Percentiles rank a stretch among this genome's conserved stretches.
These are phyloP conservation scores for Xylaria longipes DNA, from an alignment of 495 filamentous ascomycete genomes.

Conservation along the genomic window DNA sequence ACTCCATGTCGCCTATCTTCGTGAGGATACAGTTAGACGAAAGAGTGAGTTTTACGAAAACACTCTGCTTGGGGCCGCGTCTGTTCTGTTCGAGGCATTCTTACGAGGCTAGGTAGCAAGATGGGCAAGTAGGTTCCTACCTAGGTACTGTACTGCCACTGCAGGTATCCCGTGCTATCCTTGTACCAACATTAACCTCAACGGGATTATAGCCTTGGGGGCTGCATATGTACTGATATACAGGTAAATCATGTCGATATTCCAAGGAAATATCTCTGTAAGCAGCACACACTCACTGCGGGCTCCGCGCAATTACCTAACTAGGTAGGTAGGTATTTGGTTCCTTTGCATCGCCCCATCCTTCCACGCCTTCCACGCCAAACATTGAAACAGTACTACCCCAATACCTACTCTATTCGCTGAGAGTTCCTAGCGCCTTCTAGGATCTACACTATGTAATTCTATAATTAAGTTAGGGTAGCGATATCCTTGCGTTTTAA, in stretches of 20 bases:
- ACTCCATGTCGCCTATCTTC: conserved; percentile 2
- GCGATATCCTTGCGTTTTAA: not conserved
- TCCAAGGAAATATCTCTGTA: not conserved
- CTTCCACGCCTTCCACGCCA: too few relatives aligned
- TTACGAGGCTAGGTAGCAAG: not conserved
- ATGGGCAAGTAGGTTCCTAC: not conserved
- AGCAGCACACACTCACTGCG: not conserved
- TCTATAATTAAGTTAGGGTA: conserved; percentile 8
- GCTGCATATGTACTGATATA: not conserved
- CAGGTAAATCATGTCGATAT: not conserved
- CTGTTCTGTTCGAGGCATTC: not conserved
- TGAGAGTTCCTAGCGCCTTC: not conserved
- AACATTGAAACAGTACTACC: not conserved
- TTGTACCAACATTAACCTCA: not conserved
- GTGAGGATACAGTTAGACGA: not conserved
- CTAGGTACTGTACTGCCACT: not conserved
- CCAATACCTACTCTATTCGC: not conserved
- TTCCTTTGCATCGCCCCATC: not conserved
- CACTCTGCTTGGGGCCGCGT: not conserved
- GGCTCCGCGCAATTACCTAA: not conserved
- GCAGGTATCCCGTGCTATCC: not conserved
- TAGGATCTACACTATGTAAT: not conserved
- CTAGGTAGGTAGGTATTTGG: too few relatives aligned
- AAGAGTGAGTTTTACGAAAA: not conserved
- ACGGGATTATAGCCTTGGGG: not conserved